Conservation (phyloP, 352 stramenopile species). For the Halophytophthora batemanensis region DNA sequence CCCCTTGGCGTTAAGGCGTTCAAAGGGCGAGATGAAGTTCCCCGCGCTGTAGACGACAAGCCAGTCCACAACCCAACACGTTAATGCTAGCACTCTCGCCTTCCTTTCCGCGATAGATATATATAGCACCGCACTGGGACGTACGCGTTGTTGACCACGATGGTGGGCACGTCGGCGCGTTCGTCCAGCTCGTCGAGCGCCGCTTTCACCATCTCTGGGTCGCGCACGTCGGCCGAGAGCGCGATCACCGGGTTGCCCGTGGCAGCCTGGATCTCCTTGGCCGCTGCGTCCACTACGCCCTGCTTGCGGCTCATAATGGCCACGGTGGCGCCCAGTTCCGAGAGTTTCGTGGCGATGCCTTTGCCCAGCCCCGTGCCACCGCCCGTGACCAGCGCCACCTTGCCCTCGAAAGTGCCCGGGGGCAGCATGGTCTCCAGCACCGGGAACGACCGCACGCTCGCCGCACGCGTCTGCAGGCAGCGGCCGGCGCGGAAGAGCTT, state of each 20-base stretch:
- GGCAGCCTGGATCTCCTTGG: slow-evolving; percentile 69
- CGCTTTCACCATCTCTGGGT: slow-evolving; percentile 82
- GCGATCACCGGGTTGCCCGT: slow-evolving; percentile 64
- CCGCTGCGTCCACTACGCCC: slow-evolving; percentile 84
- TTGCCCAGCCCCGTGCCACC: slow-evolving; percentile 94
- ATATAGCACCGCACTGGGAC: slow-evolving; percentile 1
- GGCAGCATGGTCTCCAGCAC: slow-evolving; percentile 69
- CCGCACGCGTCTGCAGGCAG: slow-evolving; percentile 7
- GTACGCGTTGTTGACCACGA: slow-evolving; percentile 79
- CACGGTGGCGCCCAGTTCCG: slow-evolving; percentile 90
- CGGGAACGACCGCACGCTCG: slow-evolving; percentile 28
- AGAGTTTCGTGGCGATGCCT: slow-evolving; percentile 91
- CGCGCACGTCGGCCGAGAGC: slow-evolving; percentile 87
- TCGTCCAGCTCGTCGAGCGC: slow-evolving; percentile 81
- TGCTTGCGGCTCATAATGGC: slow-evolving; percentile 95
- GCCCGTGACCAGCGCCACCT: slow-evolving; percentile 93
- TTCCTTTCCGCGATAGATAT: not conserved
- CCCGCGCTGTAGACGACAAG: slow-evolving; percentile 66
- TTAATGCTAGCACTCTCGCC: not conserved
- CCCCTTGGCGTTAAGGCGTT: slow-evolving; percentile 90
- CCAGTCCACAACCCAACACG: slow-evolving; percentile 19
- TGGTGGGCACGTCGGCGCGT: slow-evolving; percentile 56
- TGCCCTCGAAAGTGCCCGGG: slow-evolving; percentile 58
- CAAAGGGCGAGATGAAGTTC: slow-evolving; percentile 94
- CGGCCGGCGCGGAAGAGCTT: not conserved